These are phyloP conservation scores for Chaetomium fimeti DNA, from an alignment of 495 filamentous ascomycete species.

Conservation along the genomic window DNA sequence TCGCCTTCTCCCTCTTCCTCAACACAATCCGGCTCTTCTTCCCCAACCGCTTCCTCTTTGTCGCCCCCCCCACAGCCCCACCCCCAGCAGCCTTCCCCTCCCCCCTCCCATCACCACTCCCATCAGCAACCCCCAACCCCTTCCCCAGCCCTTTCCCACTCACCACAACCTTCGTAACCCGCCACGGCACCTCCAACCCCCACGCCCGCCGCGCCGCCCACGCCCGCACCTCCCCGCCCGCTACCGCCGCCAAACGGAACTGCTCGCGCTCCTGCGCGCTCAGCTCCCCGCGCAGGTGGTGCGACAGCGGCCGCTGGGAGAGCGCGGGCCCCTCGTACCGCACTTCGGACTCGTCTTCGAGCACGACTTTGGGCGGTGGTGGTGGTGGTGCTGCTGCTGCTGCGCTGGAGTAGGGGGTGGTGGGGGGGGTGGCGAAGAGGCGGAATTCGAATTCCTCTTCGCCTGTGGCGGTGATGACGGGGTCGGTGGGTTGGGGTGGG, in stretches of 20 bases:
- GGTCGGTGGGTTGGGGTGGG: neutral
- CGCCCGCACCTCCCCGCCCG: constrained; percentile 44
- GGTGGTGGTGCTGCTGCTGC: too few relatives aligned
- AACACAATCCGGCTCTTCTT: constrained; percentile 55
- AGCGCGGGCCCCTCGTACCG: constrained; percentile 42
- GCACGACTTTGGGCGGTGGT: constrained; percentile 36
- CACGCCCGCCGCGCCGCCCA: constrained; percentile 46
- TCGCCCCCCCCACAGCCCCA: neutral
- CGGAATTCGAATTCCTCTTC: constrained; percentile 52
- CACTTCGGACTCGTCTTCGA: constrained; percentile 31
- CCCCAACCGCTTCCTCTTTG: constrained; percentile 44
- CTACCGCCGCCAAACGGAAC: constrained; percentile 45
- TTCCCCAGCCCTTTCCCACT: neutral
- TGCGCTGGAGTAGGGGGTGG: neutral
- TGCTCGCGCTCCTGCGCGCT: constrained; percentile 31
- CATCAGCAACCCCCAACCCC: neutral
- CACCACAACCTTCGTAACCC: constrained; percentile 43
- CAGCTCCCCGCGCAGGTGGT: constrained; percentile 46
- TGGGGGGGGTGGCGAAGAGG: constrained; percentile 49
- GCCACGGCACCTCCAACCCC: constrained; percentile 57
- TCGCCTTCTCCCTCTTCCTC: constrained; percentile 39
- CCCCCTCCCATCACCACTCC: too few relatives aligned
- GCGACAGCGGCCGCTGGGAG: constrained; percentile 41
- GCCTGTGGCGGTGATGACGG: constrained; percentile 24
- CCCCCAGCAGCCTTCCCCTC: neutral